Evolutionary conservation across 345 rosid genomes (phyloP).

Genomic region (Acer saccharum): DNA sequence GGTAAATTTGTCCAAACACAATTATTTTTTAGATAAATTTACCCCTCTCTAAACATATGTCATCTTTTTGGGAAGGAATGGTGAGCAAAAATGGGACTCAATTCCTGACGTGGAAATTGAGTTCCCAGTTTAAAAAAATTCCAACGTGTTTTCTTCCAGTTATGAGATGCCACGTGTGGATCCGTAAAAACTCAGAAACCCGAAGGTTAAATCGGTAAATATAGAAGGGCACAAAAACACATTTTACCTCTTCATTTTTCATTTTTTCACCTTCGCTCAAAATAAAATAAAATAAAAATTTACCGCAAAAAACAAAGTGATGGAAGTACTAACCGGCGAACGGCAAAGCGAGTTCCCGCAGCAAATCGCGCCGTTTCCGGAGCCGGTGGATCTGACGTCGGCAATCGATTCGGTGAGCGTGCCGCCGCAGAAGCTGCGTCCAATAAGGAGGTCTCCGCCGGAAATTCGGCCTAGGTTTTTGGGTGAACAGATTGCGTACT

Average conservation of each 20-base stretch:
- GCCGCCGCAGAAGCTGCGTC: constrained; percentile 22
- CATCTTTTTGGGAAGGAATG: no score
- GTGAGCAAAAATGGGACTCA: no score
- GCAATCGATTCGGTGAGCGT: neutral
- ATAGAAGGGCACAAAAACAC: neutral
- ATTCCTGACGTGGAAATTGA: neutral
- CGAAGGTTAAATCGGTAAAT: neutral
- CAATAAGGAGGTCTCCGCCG: constrained; percentile 15
- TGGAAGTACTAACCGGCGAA: constrained; percentile 11
- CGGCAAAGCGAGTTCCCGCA: constrained; percentile 11
- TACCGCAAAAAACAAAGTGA: constrained; percentile 2
- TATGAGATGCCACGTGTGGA: constrained; percentile 2
- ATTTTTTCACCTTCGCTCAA: neutral
- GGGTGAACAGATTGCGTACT: neutral
- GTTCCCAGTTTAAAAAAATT: neutral
- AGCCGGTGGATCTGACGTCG: constrained; percentile 2
- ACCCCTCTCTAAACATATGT: no score
- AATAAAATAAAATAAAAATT: neutral
- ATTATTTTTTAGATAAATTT: no score
- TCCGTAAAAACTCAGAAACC: neutral
- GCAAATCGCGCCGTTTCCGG: constrained; percentile 17
- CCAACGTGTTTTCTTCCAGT: neutral
- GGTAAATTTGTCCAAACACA: no score
- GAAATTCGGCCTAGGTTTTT: constrained; percentile 2
- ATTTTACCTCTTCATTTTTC: neutral